Evolutionary conservation across 768 basidiomycete genomes (phyloP).

Genomic region (Pulveroboletus ravenelii): DNA sequence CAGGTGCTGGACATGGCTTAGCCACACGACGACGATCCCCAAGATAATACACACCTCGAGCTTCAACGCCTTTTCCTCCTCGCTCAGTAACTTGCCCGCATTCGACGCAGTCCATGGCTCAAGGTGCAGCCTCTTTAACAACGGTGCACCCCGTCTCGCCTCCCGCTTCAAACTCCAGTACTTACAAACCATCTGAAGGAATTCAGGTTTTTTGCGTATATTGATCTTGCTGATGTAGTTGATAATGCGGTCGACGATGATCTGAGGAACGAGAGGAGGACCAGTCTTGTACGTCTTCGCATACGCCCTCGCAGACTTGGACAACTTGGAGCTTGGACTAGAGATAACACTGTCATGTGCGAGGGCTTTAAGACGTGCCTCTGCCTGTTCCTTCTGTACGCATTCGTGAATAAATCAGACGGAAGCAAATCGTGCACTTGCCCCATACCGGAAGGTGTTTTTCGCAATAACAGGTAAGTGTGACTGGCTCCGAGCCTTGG

Average conservation of each 20-base stretch:
- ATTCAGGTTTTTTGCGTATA: conserved; percentile 71
- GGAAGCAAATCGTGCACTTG: not conserved
- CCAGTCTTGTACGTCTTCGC: conserved; percentile 90
- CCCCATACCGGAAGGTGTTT: conserved; percentile 80
- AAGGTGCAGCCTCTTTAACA: conserved; percentile 87
- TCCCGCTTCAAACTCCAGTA: conserved; percentile 99
- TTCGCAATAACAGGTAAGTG: conserved; percentile 81
- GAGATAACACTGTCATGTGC: conserved; percentile 39
- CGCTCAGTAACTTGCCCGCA: conserved; percentile 58
- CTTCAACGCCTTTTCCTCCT: conserved; percentile 78
- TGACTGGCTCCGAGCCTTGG: conserved; percentile 67
- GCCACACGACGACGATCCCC: not conserved
- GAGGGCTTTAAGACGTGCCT: conserved; percentile 53
- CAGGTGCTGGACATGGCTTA: conserved; percentile 39
- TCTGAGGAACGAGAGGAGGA: conserved; percentile 84
- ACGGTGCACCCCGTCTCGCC: conserved; percentile 85
- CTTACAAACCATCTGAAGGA: conserved; percentile 71
- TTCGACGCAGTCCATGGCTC: conserved; percentile 95
- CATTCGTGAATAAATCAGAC: not conserved
- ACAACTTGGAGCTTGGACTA: conserved; percentile 40
- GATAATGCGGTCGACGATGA: conserved; percentile 76
- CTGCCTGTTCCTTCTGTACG: conserved; percentile 62
- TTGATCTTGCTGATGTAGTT: conserved; percentile 67
- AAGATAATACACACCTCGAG: conserved; percentile 56
- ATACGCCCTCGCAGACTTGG: conserved; percentile 85